Percentiles rank a stretch among this genome's conserved stretches.
These are phyloP conservation scores for Neohortaea acidophila DNA, from an alignment of 495 filamentous ascomycete species.

Conservation along the genomic window DNA sequence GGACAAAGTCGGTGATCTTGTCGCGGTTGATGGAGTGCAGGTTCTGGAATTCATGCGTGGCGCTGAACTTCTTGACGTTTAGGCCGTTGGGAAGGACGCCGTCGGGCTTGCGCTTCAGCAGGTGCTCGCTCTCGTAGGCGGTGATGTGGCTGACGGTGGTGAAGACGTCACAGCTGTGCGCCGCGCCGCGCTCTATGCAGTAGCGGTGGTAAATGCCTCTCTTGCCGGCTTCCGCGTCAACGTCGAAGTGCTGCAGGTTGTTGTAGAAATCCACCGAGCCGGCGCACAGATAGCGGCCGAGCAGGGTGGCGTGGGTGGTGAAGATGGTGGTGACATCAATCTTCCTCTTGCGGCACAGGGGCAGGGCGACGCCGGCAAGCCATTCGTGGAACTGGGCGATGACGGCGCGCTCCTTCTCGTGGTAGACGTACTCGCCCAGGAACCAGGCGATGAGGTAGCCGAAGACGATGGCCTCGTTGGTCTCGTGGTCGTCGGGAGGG, in stretches of 20 bases:
- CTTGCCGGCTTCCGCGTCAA: conserved; percentile 92
- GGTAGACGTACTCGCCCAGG: conserved; percentile 90
- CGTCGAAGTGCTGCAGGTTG: conserved; percentile 93
- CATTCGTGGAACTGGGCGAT: conserved; percentile 99
- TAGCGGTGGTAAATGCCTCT: conserved; percentile 97
- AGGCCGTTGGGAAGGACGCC: conserved; percentile 91
- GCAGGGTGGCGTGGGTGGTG: conserved; percentile 88
- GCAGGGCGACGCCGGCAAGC: conserved; percentile 91
- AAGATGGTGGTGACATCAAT: conserved; percentile 98
- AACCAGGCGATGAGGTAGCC: conserved; percentile 97
- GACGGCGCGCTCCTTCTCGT: conserved; percentile 77
- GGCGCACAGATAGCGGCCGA: conserved; percentile 91
- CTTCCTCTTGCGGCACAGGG: conserved; percentile 75
- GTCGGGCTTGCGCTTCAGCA: conserved; percentile 94
- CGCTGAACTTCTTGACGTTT: conserved; percentile 97
- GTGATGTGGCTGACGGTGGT: conserved; percentile 98
- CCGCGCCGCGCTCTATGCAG: conserved; percentile 88
- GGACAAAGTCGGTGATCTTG: conserved; percentile 96
- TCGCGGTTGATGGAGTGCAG: conserved; percentile 89
- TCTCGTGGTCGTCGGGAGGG: conserved; percentile 81
- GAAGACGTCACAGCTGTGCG: conserved; percentile 88
- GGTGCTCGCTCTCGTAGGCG: conserved; percentile 91
- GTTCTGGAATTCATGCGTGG: conserved; percentile 98
- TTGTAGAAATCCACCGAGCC: conserved; percentile 99
- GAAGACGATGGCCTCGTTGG: conserved; percentile 94